phyloP scores from a whole-genome alignment of 2,329 filamentous ascomycete species.

The Amesomyces nigricolor region DNA sequence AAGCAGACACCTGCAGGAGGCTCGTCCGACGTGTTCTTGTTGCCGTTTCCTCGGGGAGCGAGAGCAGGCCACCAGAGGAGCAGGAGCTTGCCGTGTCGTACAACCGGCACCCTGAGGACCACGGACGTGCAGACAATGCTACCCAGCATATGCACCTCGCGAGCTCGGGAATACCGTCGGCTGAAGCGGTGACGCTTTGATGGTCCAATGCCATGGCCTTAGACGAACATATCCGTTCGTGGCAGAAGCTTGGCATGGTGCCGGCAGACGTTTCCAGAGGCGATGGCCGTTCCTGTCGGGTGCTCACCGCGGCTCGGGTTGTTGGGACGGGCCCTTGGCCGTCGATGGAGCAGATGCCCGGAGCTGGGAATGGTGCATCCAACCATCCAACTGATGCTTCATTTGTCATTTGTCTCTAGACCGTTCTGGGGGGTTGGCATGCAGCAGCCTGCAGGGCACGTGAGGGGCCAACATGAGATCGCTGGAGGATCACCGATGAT shows the following conservation, averaged over 20 bases:
- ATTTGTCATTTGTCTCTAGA: no score
- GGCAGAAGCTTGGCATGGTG: not conserved
- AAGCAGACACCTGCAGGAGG: slow-evolving; percentile 2
- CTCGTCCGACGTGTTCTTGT: not conserved
- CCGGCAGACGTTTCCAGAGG: not conserved
- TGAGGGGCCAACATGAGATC: no score
- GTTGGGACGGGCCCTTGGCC: not conserved
- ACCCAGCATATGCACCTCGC: slow-evolving; percentile 11
- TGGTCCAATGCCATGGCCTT: slow-evolving; percentile 3
- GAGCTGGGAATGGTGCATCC: no score
- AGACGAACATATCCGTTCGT: not conserved
- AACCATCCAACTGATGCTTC: no score
- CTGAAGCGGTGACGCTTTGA: slow-evolving; percentile 7
- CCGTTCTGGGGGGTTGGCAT: no score
- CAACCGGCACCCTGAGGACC: not conserved
- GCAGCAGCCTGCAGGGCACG: no score
- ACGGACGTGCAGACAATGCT: slow-evolving; percentile 8
- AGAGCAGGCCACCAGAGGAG: not conserved
- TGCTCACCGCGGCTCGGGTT: not conserved
- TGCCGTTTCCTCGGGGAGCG: not conserved
- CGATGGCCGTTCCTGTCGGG: not conserved
- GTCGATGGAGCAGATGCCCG: no score
- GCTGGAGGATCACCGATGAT: no score
- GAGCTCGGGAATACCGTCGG: slow-evolving; percentile 8
- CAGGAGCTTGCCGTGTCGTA: not conserved